Evolutionary conservation across 1,284 basidiomycete species (phyloP), one percentile per base, ranked within the genome.

Genomic region (Neonothopanus nambi): DNA sequence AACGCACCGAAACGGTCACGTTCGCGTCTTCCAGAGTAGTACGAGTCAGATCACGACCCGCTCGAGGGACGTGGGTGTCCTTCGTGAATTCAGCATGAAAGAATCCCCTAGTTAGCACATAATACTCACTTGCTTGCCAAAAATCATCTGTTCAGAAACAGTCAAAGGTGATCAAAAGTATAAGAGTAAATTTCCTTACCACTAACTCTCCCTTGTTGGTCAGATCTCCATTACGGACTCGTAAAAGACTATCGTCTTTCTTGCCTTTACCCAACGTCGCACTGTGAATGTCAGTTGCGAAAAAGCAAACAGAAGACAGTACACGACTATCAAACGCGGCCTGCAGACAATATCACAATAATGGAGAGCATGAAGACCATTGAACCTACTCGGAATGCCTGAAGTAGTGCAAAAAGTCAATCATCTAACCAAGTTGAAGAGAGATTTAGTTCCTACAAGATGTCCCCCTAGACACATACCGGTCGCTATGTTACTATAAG

Each of bases 1-100:
- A 21, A 70, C 80, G 49, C 56, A 93, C 92, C 51, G 89, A 86
- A 55, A 78, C 77, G 0, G 80, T 70, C 30, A 93, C 80, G 28
- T 84, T 79, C 5, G 87, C 85, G 61, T 94, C 90, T 61, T 94
- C 91, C 35, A 97, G 75, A 33, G 30, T 33, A 13, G 30, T 11
- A 5, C 94, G 82, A 58, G 96, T 93, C 44, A 94, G 71, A 60
- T 92, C 90, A 26, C 94, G 77, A 5, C 93, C 94, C 13, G 74
- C 80, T 33, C 93, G 85, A 20, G 93, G 91, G 43, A 95, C 92
- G 63, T 95, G 93, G 0, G 93, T 96, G 68, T 93, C 91, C 85
- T 88, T 48, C 8, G 20, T 12, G 30, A 30, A 44, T 5, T 15
- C 21, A 9, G 21, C 18, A 15, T 26, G 24, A 42, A n/a, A 13